Evolutionary conservation across 2,329 filamentous ascomycete genomes (phyloP).

Genomic region (Elsinoe batatas): DNA sequence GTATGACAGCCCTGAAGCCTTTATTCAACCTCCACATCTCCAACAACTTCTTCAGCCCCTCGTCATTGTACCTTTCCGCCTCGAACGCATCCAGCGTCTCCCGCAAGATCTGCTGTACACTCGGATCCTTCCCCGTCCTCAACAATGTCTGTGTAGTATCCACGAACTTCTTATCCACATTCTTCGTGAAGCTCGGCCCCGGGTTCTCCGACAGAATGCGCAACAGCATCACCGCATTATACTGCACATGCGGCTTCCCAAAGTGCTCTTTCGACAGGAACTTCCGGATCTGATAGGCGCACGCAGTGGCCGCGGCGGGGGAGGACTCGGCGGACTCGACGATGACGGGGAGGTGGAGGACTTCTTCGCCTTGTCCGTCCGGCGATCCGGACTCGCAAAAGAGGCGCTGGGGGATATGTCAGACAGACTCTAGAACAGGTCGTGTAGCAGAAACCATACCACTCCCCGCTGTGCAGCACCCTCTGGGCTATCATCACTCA

Average conservation of each 20-base stretch:
- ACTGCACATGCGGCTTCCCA: constrained; percentile 63
- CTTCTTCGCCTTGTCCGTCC: constrained; percentile 67
- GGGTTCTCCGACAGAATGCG: constrained; percentile 90
- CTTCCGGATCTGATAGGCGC: constrained; percentile 70
- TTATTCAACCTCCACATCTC: constrained; percentile 90
- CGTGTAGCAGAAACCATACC: constrained; percentile 39
- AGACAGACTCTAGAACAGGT: constrained; percentile 7
- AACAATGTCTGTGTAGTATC: constrained; percentile 66
- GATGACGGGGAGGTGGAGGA: constrained; percentile 82
- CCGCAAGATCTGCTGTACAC: constrained; percentile 74
- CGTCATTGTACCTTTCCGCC: constrained; percentile 60
- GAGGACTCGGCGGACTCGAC: constrained; percentile 93
- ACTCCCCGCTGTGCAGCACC: constrained; percentile 55
- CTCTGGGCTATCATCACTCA: constrained; percentile 52
- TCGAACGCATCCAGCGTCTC: constrained; percentile 78
- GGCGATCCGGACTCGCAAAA: constrained; percentile 69
- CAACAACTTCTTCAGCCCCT: constrained; percentile 59
- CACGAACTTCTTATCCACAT: constrained; percentile 77
- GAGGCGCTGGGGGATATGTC: constrained; percentile 46
- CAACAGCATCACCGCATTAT: constrained; percentile 92
- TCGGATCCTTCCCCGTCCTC: constrained; percentile 58
- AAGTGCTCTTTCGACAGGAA: constrained; percentile 63
- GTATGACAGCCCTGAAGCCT: constrained; percentile 29
- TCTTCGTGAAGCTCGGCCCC: constrained; percentile 79
- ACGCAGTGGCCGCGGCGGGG: constrained; percentile 71